Conservation (phyloP, 2,329 filamentous ascomycete genomes). For the Leptographium wingfieldii region DNA sequence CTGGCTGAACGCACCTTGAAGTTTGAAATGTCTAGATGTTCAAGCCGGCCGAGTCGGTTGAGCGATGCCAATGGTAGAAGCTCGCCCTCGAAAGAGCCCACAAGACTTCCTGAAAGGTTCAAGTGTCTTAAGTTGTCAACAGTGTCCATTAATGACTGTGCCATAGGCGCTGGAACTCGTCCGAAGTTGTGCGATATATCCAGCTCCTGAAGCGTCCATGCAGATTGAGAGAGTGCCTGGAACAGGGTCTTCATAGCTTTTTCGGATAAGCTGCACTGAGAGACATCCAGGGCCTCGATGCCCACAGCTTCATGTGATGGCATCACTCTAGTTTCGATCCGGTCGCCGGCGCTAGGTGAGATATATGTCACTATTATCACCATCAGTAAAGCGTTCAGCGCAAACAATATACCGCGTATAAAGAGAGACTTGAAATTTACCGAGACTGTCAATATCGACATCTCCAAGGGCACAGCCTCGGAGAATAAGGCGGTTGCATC, state of each 20-base stretch:
- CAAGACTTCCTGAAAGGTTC: slow-evolving; percentile 38
- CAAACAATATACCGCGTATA: background rate
- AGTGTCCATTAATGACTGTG: slow-evolving; percentile 30
- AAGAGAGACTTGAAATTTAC: slow-evolving; percentile 17
- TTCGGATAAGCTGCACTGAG: slow-evolving; percentile 38
- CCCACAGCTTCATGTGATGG: slow-evolving; percentile 16
- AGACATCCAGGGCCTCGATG: slow-evolving; percentile 36
- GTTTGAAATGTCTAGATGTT: slow-evolving; percentile 41
- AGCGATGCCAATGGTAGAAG: slow-evolving; percentile 34
- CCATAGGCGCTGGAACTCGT: slow-evolving; percentile 33
- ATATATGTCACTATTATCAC: slow-evolving; percentile 5
- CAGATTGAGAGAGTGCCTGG: slow-evolving; percentile 26
- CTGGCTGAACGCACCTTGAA: slow-evolving; percentile 29
- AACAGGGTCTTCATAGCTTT: slow-evolving; percentile 34
- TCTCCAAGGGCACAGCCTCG: slow-evolving; percentile 35
- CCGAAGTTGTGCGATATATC: slow-evolving; percentile 42
- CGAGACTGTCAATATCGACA: slow-evolving; percentile 35
- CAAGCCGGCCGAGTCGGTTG: slow-evolving; percentile 29
- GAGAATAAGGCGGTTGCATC: slow-evolving; percentile 38
- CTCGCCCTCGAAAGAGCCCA: slow-evolving; percentile 29
- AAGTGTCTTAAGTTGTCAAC: slow-evolving; percentile 32
- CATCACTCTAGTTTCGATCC: background rate
- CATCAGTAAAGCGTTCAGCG: background rate
- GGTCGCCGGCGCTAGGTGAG: slow-evolving; percentile 1
- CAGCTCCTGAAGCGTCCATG: slow-evolving; percentile 29